Base-by-base conservation (phyloP, 2,329 filamentous ascomycete species). In the Sporothrix pallida region DNA sequence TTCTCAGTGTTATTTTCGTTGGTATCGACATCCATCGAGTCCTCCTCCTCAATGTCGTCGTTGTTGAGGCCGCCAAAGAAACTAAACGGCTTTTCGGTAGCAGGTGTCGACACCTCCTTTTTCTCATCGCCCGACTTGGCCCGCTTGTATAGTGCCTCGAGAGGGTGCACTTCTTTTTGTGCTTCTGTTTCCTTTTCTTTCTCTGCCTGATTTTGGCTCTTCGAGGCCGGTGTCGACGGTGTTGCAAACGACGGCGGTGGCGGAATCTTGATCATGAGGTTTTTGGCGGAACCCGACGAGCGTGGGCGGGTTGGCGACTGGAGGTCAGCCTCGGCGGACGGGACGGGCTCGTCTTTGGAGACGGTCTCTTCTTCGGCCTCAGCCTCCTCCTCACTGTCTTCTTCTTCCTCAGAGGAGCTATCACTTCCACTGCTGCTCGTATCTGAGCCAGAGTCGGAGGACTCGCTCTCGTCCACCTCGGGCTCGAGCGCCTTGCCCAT, bases 71-170 rank as follows among this genome's bases (percentile, higher is more conserved):
- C 83, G 31, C 83, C 86, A 80, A 97, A 97, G 83, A 98, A 98
- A 80, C 87, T 94, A 81, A 98, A 97, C 12, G 85, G 67, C 50
- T 46, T 26, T 6, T 73, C 65, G 48, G 58, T 10, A 13, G 48
- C 60, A 56, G 31, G 62, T 2, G 26, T n/a, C 13, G 26, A 17
- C 4, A 26, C 17, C 84, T 17, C 20, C 37, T 20, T 3, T 26
- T 50, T 71, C 15, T 44, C 63, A 23, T 13, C 54, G 7, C 81
- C 81, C 46, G 84, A 81, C 50, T 89, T 87, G 0, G 88, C 82
- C 4, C 89, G 89, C 83, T 98, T 98, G 86, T 97, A 99, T 2
- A 98, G 87, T 0, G 94, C 94, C 84, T 98, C 95, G 1, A 98
- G 87, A 0, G 96, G 95, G 77, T 98, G 95, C 0, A 97, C 84